Evolutionary conservation across 148 eudicot species (phyloP), one percentile per base, ranked within the genome.

Genomic region (Cornus florida): DNA sequence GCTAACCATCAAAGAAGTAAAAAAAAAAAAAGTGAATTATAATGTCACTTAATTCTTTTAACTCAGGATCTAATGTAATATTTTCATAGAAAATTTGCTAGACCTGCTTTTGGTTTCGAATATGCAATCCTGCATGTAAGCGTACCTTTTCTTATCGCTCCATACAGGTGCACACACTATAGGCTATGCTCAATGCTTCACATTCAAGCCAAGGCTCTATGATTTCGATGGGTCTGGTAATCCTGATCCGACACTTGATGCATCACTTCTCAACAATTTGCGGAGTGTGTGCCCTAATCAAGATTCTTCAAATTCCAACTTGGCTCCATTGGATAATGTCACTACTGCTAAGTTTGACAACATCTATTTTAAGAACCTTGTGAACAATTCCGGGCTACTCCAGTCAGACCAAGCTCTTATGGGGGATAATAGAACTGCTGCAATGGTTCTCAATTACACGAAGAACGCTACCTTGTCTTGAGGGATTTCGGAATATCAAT

Each of bases 141-240:
- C 9, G 4, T 8, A 48, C 53, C 12, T 48, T 20, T 38, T 13
- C 66, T 33, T 69, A 22, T 24, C 4, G 60, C 48, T 62, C 22
- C 39, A 64, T 64, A 68, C 60, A 91, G 97, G 97, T 57, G 97
- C 87, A 16, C 97, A 92, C 79, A 90, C 97, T 12, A 90, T 92
- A 22, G 97, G 97, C 33, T 92, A 89, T 82, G 92, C 92, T 48
- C 92, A 92, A 60, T 92, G 97, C 84, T 76, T 65, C 65, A 79
- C 88, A 24, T 89, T 92, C 85, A 90, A 90, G 80, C 71, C 71
- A 35, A 86, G 97, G 86, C 89, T 92, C 39, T 92, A 86, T 79
- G 59, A 92, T 78, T 92, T 90, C 64, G 84, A 80, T 41, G 92
- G 90, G 31, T 77, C 91, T 0, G 94, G 92, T 0, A 87, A 88